A percentile compares a stretch with the other conserved stretches of the same genome.
Conservation (phyloP, 2,329 filamentous ascomycete species). For the Beauveria australis region DNA sequence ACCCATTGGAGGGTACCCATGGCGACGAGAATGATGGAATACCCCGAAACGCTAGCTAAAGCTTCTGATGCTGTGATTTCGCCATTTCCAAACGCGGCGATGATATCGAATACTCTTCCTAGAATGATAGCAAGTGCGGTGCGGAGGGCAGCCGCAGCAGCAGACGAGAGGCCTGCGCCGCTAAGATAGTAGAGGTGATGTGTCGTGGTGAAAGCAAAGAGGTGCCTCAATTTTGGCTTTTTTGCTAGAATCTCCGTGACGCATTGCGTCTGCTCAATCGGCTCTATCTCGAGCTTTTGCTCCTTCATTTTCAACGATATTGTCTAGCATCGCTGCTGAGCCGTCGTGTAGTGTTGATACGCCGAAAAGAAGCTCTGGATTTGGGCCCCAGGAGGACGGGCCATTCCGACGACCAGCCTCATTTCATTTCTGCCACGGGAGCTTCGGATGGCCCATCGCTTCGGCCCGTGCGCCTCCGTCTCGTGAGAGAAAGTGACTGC, state of each 20-base stretch:
- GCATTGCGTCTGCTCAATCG: no score
- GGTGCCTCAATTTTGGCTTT: constrained; percentile 29
- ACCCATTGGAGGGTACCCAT: constrained; percentile 61
- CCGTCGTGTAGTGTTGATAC: background rate
- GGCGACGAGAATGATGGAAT: constrained; percentile 53
- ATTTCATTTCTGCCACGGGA: background rate
- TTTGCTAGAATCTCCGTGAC: background rate
- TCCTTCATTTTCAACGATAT: background rate
- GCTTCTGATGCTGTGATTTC: constrained; percentile 40
- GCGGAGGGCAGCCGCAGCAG: constrained; percentile 52
- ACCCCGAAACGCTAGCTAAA: constrained; percentile 45
- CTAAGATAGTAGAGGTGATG: constrained; percentile 48
- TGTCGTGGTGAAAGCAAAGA: constrained; percentile 67
- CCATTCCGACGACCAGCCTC: background rate
- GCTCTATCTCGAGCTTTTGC: background rate
- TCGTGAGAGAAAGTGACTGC: background rate
- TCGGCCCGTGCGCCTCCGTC: background rate
- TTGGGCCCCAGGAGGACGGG: background rate
- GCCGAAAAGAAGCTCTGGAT: background rate
- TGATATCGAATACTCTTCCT: constrained; percentile 65
- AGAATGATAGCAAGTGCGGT: constrained; percentile 62
- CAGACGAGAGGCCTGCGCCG: constrained; percentile 46
- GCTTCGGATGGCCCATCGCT: background rate
- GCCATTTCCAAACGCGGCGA: constrained; percentile 57
- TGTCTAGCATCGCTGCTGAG: background rate